Conservation (phyloP, 768 basidiomycete genomes). For the Boletus patriciae region DNA sequence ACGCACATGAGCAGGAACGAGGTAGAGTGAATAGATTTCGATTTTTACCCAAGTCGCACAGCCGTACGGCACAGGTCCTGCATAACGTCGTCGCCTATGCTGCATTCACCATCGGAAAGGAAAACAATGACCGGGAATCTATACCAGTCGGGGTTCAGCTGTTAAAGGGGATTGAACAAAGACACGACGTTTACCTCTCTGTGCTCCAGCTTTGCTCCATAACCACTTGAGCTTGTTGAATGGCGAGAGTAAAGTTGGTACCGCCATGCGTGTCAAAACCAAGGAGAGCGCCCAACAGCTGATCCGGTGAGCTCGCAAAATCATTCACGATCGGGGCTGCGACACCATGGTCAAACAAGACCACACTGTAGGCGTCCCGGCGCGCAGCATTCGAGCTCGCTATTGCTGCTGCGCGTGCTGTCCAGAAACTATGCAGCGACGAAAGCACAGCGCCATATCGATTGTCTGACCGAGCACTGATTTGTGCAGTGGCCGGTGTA, state of each 20-base stretch:
- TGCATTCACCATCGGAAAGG: conserved; percentile 49
- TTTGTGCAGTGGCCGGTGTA: conserved; percentile 41
- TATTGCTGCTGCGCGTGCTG: conserved; percentile 45
- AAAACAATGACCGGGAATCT: conserved; percentile 40
- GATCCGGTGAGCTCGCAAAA: conserved; percentile 43
- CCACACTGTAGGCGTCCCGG: conserved; percentile 56
- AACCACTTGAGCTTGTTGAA: conserved; percentile 34
- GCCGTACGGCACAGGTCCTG: conserved; percentile 44
- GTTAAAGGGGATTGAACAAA: not conserved
- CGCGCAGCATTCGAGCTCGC: conserved; percentile 30
- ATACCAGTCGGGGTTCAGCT: not conserved
- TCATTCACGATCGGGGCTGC: conserved; percentile 42
- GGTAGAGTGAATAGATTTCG: fast-evolving
- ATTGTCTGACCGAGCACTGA: conserved; percentile 41
- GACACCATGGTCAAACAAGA: conserved; percentile 41
- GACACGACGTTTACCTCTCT: conserved; percentile 38
- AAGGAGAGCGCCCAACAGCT: conserved; percentile 43
- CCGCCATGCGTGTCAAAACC: conserved; percentile 31
- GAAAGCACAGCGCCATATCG: conserved; percentile 62
- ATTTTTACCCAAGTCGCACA: conserved; percentile 45
- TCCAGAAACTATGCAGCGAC: conserved; percentile 56
- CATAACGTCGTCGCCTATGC: conserved; percentile 37
- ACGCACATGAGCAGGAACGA: not conserved
- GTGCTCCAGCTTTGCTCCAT: conserved; percentile 53
- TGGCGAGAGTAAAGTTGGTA: conserved; percentile 46